Percentiles rank a stretch among this genome's conserved stretches.
Conservation (phyloP, 169 alveolate genomes). For the Neospora caninum region DNA sequence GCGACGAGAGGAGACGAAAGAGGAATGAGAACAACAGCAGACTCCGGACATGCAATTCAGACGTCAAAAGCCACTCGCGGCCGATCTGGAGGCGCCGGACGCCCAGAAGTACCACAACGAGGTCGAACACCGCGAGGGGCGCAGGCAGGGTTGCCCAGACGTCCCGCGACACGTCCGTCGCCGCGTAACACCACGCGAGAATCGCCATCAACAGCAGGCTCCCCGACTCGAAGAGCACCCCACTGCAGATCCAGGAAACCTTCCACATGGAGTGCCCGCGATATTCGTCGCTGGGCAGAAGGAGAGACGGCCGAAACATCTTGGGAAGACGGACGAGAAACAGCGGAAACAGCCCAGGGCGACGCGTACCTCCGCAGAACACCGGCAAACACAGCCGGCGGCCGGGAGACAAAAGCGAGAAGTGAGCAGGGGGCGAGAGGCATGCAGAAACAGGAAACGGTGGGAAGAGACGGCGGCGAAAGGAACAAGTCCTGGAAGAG, state of each 20-base stretch:
- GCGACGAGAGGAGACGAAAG: conserved; percentile 33
- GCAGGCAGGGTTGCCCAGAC: conserved; percentile 43
- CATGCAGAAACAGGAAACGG: neutral
- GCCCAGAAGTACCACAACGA: neutral
- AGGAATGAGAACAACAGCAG: conserved; percentile 38
- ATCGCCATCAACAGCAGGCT: conserved; percentile 21
- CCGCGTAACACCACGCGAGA: neutral
- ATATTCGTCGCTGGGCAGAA: conserved; percentile 62
- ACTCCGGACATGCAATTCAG: conserved; percentile 49
- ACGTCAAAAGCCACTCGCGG: conserved; percentile 48
- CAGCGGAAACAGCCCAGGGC: neutral
- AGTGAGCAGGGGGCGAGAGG: no score
- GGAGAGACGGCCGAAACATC: conserved; percentile 60
- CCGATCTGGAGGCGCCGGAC: neutral
- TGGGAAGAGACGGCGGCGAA: neutral
- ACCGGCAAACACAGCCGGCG: no score
- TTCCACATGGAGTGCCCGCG: conserved; percentile 32
- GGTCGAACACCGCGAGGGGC: conserved; percentile 36
- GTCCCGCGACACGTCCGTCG: neutral
- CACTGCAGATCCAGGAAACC: conserved; percentile 44
- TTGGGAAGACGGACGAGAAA: neutral
- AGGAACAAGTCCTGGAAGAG: neutral
- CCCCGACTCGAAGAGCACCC: conserved; percentile 35
- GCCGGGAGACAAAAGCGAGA: no score
- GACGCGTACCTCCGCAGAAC: no score